Evolutionary conservation across 257 asterid species (phyloP), one percentile per base, ranked within the genome.

Genomic region (Plectranthus barbatus): DNA sequence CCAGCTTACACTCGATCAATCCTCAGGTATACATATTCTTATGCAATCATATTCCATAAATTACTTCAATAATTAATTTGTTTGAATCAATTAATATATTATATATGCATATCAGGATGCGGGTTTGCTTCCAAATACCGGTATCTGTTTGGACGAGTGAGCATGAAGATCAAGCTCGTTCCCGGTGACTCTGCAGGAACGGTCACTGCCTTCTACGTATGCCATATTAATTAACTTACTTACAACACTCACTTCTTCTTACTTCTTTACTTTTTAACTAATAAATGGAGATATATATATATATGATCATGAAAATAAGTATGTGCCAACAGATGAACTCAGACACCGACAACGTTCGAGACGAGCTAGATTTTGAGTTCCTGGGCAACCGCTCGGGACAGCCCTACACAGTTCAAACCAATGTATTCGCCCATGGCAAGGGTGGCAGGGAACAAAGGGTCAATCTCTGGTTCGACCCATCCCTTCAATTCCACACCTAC

Each of bases 381-480:
- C 39, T 92, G 76, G 99, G 99, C 9, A 92, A 92, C 68, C 79
- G 97, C 3, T 57, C 96, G 0, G 97, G 99, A 1, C 99, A 92
- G 13, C 99, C 99, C 0, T 83, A 83, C 76, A 85, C 95, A 0
- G 93, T 92, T 31, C 99, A 92, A 42, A 92, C 99, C 0, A 92
- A 92, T 56, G 83, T 92, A 7, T 92, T 74, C 44, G 94, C 86
- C 14, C 86, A 77, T 39, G 99, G 99, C 5, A 89, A 86, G 72
- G 99, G 99, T 21, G 83, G 80, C 15, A 71, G 86, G 52, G 99
- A 92, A 67, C 93, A 89, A 60, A 76, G 99, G 50, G 54, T 89
- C 56, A 92, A 92, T 72, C 93, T 89, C 0, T 92, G 99, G 99
- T 92, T 92, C 39, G 97, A 92, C 37, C 97, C 97, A 2, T 45